phyloP scores from a whole-genome alignment of 2,329 filamentous ascomycete genomes.

The Sphaerulina vaccinii region DNA sequence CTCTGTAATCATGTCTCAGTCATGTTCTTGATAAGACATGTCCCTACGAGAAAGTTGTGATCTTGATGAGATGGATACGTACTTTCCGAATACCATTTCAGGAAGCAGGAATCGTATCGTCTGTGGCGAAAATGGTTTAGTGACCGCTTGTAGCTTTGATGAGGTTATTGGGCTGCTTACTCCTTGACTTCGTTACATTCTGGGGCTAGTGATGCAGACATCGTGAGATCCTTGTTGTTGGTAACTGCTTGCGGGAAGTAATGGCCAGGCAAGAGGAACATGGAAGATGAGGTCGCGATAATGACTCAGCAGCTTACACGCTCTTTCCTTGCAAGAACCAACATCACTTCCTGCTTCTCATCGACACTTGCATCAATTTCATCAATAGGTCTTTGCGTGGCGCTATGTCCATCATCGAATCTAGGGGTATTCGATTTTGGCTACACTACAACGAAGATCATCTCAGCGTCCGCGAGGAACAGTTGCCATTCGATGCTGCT shows the following conservation, averaged over 20 bases:
- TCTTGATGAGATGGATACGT: conserved; percentile 43
- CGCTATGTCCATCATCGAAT: too few relatives aligned
- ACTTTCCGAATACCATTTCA: conserved; percentile 99
- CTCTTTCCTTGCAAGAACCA: too few relatives aligned
- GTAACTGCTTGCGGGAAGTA: not conserved
- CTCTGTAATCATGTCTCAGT: conserved; percentile 49
- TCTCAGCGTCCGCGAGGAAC: too few relatives aligned
- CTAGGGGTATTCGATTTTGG: too few relatives aligned
- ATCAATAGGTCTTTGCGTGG: too few relatives aligned
- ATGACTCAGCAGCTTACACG: too few relatives aligned
- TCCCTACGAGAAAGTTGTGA: too few relatives aligned
- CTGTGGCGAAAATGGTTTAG: conserved; percentile 50
- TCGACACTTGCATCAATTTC: too few relatives aligned
- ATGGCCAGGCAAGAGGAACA: too few relatives aligned
- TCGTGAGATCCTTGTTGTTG: conserved; percentile 39
- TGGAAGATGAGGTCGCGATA: not conserved
- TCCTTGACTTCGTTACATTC: conserved; percentile 97
- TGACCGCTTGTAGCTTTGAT: not conserved
- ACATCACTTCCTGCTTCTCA: too few relatives aligned
- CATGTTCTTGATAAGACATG: not conserved
- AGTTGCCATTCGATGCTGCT: too few relatives aligned
- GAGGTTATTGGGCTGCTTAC: conserved; percentile 52
- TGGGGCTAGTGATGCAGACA: conserved; percentile 92
- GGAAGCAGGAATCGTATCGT: conserved; percentile 93
- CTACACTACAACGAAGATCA: too few relatives aligned